A percentile compares a stretch with the other conserved stretches of the same genome.
Conservation (phyloP, 139 green algal genomes). For the Micractinium sp. region DNA sequence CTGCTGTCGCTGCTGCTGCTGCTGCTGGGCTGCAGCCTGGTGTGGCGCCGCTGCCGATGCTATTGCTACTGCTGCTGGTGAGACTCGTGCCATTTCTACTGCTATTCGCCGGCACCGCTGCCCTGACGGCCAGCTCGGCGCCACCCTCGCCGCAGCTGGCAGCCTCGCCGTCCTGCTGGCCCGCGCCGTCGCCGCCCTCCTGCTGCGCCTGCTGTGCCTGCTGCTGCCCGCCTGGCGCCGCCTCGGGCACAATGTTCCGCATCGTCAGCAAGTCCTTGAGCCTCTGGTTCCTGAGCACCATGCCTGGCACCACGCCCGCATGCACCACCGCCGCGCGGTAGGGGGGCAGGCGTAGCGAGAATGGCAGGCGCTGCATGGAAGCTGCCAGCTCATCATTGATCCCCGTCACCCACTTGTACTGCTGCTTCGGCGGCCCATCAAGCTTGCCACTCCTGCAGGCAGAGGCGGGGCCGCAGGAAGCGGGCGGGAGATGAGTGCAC, state of each 20-base stretch:
- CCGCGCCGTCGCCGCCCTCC: neutral
- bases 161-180: too few species aligned
- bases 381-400: neutral
- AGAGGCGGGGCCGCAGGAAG: neutral
- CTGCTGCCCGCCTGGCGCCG: neutral
- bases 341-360: conserved; percentile 29
- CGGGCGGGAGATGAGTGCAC: neutral
- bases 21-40: neutral
- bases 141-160: neutral
- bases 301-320: conserved; percentile 54
- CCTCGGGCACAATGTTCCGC: conserved; percentile 42
- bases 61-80: neutral
- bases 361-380: conserved; percentile 7
- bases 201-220: neutral
- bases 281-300: conserved; percentile 55
- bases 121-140: neutral
- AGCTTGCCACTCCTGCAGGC: conserved; percentile 2
- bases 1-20: neutral
- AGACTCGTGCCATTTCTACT: neutral
- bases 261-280: conserved; percentile 53
- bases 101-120: neutral
- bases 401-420: neutral
- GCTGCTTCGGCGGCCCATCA: neutral
- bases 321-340: conserved; percentile 47
- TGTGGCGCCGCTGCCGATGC: neutral